Conservation (phyloP, 495 filamentous ascomycete species). For the Astrothelium macrocarpum region DNA sequence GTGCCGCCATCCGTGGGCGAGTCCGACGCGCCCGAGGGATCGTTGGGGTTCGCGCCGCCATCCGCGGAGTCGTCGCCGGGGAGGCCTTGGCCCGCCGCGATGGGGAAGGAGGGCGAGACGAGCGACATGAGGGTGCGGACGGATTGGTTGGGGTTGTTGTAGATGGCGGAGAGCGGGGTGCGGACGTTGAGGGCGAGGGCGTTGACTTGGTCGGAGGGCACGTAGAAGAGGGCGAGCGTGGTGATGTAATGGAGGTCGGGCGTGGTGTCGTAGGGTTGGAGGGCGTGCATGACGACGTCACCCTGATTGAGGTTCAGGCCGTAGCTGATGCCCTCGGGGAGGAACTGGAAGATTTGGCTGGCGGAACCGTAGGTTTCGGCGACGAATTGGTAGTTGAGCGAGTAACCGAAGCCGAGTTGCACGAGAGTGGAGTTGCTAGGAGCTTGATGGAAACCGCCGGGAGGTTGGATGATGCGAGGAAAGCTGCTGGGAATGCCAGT, state of each 20-base stretch:
- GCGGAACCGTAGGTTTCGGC: constrained; percentile 57
- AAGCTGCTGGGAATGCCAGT: constrained; percentile 52
- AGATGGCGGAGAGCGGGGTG: constrained; percentile 60
- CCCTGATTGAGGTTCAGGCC: constrained; percentile 44
- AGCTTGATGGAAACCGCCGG: constrained; percentile 35
- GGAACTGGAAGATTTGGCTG: constrained; percentile 75
- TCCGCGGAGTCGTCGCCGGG: constrained; percentile 32
- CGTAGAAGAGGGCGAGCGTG: constrained; percentile 65
- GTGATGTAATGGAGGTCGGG: constrained; percentile 65
- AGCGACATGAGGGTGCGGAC: constrained; percentile 61
- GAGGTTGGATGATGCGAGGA: constrained; percentile 67
- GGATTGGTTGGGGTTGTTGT: constrained; percentile 51
- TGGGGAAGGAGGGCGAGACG: constrained; percentile 76
- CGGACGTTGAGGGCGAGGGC: constrained; percentile 54
- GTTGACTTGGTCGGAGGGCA: constrained; percentile 57
- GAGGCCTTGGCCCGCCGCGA: constrained; percentile 55
- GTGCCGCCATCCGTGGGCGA: constrained; percentile 35
- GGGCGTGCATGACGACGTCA: constrained; percentile 56
- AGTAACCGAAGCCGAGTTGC: constrained; percentile 73
- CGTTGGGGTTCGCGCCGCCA: constrained; percentile 23
- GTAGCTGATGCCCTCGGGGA: constrained; percentile 65
- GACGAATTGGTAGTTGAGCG: constrained; percentile 77
- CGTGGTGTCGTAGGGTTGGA: constrained; percentile 71
- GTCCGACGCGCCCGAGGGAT: constrained; percentile 18
- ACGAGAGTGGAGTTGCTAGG: constrained; percentile 60